Conservation (phyloP, 441 rosid genomes). For the Breynia disticha region DNA sequence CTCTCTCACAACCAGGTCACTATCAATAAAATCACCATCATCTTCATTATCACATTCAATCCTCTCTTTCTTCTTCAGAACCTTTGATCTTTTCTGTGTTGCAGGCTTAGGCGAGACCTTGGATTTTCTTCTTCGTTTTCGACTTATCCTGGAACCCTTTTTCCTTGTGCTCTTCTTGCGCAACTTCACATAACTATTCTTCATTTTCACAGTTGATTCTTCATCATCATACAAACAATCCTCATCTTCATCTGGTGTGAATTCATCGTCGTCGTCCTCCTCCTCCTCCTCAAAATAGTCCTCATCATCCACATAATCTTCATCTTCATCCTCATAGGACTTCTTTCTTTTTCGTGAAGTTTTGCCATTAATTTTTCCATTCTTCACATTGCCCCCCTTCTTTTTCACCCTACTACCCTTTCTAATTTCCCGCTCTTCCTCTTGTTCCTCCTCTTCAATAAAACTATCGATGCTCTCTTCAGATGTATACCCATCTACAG, state of each 20-base stretch:
- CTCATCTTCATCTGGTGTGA: slow-evolving; percentile 49
- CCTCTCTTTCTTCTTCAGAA: slow-evolving; percentile 39
- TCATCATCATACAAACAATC: slow-evolving; percentile 74
- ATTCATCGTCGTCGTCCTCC: slow-evolving; percentile 56
- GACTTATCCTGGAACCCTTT: slow-evolving; percentile 25
- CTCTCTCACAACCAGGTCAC: slow-evolving; percentile 24
- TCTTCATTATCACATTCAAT: slow-evolving; percentile 27
- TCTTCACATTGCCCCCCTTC: slow-evolving; percentile 22
- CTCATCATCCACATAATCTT: slow-evolving; percentile 31
- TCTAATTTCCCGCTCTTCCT: slow-evolving; percentile 28
- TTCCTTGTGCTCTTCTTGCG: slow-evolving; percentile 24
- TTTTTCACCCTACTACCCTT: slow-evolving; percentile 27
- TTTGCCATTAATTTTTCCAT: slow-evolving; percentile 28
- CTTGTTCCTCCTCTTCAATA: slow-evolving; percentile 28
- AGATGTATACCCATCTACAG: slow-evolving; percentile 44
- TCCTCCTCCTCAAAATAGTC: slow-evolving; percentile 44
- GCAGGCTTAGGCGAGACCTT: slow-evolving; percentile 30
- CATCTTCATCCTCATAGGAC: slow-evolving; percentile 41
- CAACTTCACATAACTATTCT: slow-evolving; percentile 23
- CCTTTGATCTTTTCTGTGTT: slow-evolving; percentile 36
- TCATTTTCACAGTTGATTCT: slow-evolving; percentile 28
- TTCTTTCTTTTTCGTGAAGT: slow-evolving; percentile 42
- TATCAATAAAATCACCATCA: slow-evolving; percentile 47
- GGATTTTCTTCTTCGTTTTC: slow-evolving; percentile 37
- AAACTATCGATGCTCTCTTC: slow-evolving; percentile 41